Conservation (phyloP, 148 eudicot genomes). For the Fagopyrum tataricum region DNA sequence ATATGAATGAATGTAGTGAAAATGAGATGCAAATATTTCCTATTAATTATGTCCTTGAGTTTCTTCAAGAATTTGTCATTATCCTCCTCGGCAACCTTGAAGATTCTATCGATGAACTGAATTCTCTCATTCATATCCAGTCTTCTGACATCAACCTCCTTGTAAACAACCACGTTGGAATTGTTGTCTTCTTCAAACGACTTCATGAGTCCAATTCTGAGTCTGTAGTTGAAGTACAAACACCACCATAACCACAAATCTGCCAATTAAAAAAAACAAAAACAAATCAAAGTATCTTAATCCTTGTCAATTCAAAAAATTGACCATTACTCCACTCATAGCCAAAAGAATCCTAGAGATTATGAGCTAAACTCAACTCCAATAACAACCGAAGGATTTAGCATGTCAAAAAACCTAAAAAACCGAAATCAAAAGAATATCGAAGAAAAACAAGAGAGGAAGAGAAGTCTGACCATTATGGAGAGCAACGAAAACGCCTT, state of each 20-base stretch:
- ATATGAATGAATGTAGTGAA: neutral
- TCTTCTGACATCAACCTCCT: conserved; percentile 75
- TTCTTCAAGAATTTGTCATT: conserved; percentile 75
- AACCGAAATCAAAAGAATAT: neutral
- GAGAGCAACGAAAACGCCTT: conserved; percentile 9
- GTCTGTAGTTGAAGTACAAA: conserved; percentile 15
- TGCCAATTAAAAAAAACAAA: neutral
- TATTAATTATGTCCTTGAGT: conserved; percentile 66
- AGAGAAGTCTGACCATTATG: neutral
- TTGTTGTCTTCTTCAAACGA: conserved; percentile 27
- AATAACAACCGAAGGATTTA: neutral
- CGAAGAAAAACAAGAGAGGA: neutral
- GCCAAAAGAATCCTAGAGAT: neutral
- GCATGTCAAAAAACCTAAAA: neutral
- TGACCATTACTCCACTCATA: neutral
- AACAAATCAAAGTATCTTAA: neutral
- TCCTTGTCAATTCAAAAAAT: neutral
- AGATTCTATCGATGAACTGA: conserved; percentile 63
- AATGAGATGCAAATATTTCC: conserved; percentile 26
- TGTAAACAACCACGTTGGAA: conserved; percentile 27
- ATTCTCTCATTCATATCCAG: conserved; percentile 50
- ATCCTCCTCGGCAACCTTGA: conserved; percentile 83
- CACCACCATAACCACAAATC: neutral
- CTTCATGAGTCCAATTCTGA: conserved; percentile 65
- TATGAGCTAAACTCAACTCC: neutral